Conservation (phyloP, 1,139 yeast species). For the Hyphopichia fennica region DNA sequence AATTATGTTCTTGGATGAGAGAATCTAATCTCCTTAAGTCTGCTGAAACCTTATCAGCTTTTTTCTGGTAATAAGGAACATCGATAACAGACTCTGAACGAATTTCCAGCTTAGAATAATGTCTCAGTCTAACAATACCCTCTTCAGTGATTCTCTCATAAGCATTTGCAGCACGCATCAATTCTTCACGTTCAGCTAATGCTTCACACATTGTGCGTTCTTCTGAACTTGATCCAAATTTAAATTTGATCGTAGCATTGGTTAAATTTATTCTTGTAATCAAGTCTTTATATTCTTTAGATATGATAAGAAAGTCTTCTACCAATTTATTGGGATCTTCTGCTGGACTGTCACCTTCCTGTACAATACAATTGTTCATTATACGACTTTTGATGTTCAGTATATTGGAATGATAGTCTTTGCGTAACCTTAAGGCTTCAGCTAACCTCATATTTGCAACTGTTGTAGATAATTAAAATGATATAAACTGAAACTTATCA, state of each 20-base stretch:
- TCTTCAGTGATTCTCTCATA: background rate
- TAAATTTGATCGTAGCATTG: slow-evolving; percentile 7
- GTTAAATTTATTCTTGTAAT: slow-evolving; percentile 11
- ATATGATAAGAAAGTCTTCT: slow-evolving; percentile 6
- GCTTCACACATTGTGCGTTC: slow-evolving; percentile 14
- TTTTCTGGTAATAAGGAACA: slow-evolving; percentile 7
- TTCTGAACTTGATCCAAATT: slow-evolving; percentile 1
- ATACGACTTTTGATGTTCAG: slow-evolving; percentile 10
- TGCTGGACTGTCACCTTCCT: slow-evolving; percentile 15
- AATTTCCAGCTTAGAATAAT: slow-evolving; percentile 14
- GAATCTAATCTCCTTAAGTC: slow-evolving; percentile 12
- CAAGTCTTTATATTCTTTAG: slow-evolving; percentile 9
- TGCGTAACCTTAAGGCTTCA: slow-evolving; percentile 15
- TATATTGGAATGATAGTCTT: slow-evolving; percentile 9
- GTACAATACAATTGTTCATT: slow-evolving; percentile 11
- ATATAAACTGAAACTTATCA: too few relatives aligned
- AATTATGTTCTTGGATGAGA: slow-evolving; percentile 15
- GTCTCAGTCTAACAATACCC: slow-evolving; percentile 4
- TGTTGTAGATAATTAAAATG: too few relatives aligned
- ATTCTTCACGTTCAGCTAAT: slow-evolving; percentile 13
- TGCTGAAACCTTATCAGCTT: slow-evolving; percentile 8
- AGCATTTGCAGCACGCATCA: slow-evolving; percentile 8
- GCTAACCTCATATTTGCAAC: slow-evolving; percentile 12
- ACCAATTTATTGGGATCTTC: slow-evolving; percentile 11
- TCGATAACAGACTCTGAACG: slow-evolving; percentile 10